Evolutionary conservation across 2,329 filamentous ascomycete species (phyloP), one percentile per base, ranked within the genome.

Genomic region (Emmonsiellopsis sp.): DNA sequence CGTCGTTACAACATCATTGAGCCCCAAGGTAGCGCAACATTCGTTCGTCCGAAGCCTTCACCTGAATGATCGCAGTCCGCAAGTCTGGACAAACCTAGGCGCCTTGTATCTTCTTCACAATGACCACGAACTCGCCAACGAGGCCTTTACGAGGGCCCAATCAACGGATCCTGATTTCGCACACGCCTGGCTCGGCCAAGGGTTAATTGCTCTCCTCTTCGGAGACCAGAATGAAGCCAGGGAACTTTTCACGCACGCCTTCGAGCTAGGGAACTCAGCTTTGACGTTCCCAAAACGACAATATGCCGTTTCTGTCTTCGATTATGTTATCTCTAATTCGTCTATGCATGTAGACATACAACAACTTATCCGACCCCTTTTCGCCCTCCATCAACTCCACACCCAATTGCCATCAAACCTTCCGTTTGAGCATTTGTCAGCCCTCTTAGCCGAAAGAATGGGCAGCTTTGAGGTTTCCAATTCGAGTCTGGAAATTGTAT

Each of bases 141-240:
- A 91, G 60, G 85, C 89, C 0, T 97, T 96, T 67, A 90, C 89
- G 1, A 81, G 89, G 57, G 89, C 91, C 3, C 93, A 98, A 68
- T 95, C 91, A 1, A 88, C 87, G 3, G 94, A 98, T 66, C 93
- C 94, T 0, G 92, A 96, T 59, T 95, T 92, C 65, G 84, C 90
- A 0, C 84, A 92, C 63, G 92, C 91, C 13, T 98, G 93, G 94
- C 75, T 97, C 7, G 93, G 93, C 1, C 92, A 97, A 70, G 92
- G 89, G 0, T 79, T 95, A 30, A 79, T 97, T 51, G 90, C 93
- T 3, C 76, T 91, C 13, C 73, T 92, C 31, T 80, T 82, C 49
- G 90, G 88, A 1, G 85, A 95, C 57, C 62, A 73, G 0, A 83
- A 81, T 56, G 90, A 96, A 70, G 91, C 92, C 1, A 79, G 89